Conservation (phyloP, 78 protist genomes). For the Dictyostelium citrinum region DNA sequence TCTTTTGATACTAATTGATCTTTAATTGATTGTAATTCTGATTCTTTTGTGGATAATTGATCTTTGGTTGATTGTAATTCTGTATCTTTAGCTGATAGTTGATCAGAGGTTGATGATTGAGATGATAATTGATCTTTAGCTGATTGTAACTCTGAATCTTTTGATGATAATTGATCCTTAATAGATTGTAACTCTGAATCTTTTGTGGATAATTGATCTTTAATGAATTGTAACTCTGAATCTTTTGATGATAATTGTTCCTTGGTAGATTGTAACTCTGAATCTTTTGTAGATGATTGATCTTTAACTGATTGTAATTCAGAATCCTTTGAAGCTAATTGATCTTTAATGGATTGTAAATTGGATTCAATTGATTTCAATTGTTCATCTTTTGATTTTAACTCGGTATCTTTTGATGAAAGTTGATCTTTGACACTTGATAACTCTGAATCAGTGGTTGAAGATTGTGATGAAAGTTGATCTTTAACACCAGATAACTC, state of each 20-base stretch:
- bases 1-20: not conserved
- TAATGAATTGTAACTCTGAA: no score
- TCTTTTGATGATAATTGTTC: not conserved
- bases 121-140: not conserved
- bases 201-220: not conserved
- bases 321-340: not conserved
- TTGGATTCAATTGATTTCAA: not conserved
- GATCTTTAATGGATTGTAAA: not conserved
- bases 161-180: not conserved
- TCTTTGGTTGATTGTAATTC: not conserved
- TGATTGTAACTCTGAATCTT: not conserved
- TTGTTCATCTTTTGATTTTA: not conserved
- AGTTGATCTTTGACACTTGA: not conserved
- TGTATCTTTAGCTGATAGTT: not conserved
- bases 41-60: not conserved
- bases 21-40: not conserved
- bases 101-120: not conserved
- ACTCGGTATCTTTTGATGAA: not conserved
- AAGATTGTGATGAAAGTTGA: not conserved
- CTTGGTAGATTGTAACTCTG: not conserved
- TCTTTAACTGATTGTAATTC: not conserved
- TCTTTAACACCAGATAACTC: not conserved
- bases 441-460: not conserved
- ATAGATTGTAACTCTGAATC: not conserved
- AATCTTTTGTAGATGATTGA: slow-evolving; percentile 11